A percentile compares a stretch with the other conserved stretches of the same genome.
phyloP scores from a whole-genome alignment of 108 stramenopile species.

The Skeletonema marinoi region DNA sequence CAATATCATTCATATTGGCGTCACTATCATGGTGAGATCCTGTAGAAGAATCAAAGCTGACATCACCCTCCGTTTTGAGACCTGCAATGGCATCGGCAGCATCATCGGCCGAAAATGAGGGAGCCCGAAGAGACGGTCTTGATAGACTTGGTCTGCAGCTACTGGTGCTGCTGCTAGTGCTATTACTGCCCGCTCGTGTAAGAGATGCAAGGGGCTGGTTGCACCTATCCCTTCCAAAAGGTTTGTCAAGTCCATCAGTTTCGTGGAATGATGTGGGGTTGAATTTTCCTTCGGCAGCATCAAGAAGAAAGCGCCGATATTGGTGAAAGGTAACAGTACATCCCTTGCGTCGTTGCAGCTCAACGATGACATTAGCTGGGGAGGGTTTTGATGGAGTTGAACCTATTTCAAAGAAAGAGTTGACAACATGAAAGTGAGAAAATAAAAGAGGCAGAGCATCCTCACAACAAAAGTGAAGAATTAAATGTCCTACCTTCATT shows the following conservation, averaged over 20 bases:
- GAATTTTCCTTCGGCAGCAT: constrained; percentile 79
- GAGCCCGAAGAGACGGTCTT: constrained; percentile 19
- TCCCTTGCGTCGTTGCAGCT: constrained; percentile 81
- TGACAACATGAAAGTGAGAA: background rate
- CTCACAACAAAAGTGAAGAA: background rate
- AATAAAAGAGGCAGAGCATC: background rate
- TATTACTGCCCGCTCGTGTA: background rate
- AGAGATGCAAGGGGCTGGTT: constrained; percentile 45
- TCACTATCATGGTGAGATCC: constrained; percentile 24
- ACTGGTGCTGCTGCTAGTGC: background rate
- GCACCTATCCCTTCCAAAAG: constrained; percentile 38
- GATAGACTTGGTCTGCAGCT: constrained; percentile 20
- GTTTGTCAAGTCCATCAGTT: constrained; percentile 43
- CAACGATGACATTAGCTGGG: constrained; percentile 52
- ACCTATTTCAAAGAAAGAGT: constrained; percentile 1
- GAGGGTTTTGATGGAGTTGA: constrained; percentile 10
- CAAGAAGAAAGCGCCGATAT: constrained; percentile 72
- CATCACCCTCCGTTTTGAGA: constrained; percentile 49
- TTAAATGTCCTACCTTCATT: constrained; percentile 29
- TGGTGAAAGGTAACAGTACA: constrained; percentile 81
- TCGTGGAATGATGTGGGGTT: constrained; percentile 43
- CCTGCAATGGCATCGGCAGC: constrained; percentile 29
- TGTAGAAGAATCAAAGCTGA: constrained; percentile 49
- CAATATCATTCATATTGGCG: constrained; percentile 59
- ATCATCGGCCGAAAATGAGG: constrained; percentile 28